phyloP scores from a whole-genome alignment of 208 protist species.

The Blastocrithidia nonstop region DNA sequence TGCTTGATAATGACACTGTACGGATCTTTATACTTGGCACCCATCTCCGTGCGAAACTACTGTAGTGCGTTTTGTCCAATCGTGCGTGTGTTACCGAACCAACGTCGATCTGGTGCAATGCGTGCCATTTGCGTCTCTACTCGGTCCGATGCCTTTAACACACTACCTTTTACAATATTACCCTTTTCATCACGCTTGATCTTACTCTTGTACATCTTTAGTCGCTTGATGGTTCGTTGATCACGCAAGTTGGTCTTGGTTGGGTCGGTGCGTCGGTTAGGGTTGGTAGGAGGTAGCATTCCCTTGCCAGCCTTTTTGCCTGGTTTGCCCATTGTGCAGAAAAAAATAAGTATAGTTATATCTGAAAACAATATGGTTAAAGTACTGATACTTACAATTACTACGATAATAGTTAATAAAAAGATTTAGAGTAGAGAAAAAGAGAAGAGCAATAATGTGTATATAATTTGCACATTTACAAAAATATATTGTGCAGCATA shows the following conservation, averaged over 20 bases:
- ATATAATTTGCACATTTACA: constrained; percentile 8
- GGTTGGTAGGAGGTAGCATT: constrained; percentile 75
- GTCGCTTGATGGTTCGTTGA: constrained; percentile 67
- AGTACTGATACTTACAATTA: neutral
- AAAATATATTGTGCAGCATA: neutral
- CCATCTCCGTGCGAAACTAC: constrained; percentile 93
- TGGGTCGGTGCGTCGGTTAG: constrained; percentile 51
- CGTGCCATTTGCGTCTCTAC: constrained; percentile 82
- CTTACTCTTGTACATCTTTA: constrained; percentile 84
- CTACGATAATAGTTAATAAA: too few species aligned
- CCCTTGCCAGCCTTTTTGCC: constrained; percentile 83
- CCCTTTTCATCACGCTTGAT: constrained; percentile 85
- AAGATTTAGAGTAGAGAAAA: too few species aligned
- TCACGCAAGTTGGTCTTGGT: constrained; percentile 75
- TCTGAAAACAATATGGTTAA: neutral
- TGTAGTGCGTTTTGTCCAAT: constrained; percentile 94
- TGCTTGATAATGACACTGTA: constrained; percentile 95
- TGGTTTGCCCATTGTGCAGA: constrained; percentile 81
- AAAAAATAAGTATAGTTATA: too few species aligned
- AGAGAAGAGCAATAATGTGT: neutral
- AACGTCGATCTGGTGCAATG: constrained; percentile 90
- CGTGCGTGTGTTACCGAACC: constrained; percentile 96
- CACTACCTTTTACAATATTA: constrained; percentile 84
- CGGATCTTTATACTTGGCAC: constrained; percentile 90
- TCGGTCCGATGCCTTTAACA: constrained; percentile 71